phyloP scores from a whole-genome alignment of 1,139 yeast species.

The Blastobotrys arbuscula region DNA sequence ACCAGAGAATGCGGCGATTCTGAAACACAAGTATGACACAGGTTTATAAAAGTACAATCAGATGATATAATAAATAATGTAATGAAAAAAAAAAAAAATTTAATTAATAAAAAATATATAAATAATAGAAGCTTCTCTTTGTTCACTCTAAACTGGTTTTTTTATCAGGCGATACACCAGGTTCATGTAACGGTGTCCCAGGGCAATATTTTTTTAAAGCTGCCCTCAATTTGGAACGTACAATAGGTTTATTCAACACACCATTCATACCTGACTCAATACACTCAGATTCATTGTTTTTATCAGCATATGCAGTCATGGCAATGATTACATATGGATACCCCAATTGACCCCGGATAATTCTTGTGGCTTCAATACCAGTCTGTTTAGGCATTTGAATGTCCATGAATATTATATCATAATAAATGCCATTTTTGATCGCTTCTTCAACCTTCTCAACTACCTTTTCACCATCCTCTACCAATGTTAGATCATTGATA shows the following conservation, averaged over 20 bases:
- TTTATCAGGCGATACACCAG: too few species aligned
- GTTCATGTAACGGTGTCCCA: conserved; percentile 13
- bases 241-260: conserved; percentile 80
- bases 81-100: too few species aligned
- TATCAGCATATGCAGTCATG: conserved; percentile 90
- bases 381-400: conserved; percentile 94
- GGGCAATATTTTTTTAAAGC: conserved; percentile 37
- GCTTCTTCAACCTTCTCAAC: conserved; percentile 56
- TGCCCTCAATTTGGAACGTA: conserved; percentile 58
- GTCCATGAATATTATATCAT: conserved; percentile 86
- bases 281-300: conserved; percentile 73
- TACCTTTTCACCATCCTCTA: conserved; percentile 89
- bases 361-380: conserved; percentile 75
- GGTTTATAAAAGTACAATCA: too few species aligned
- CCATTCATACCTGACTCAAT: conserved; percentile 81
- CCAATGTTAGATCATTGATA: conserved; percentile 60
- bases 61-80: too few species aligned
- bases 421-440: conserved; percentile 38
- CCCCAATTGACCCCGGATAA: conserved; percentile 59
- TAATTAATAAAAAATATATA: too few species aligned
- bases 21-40: too few species aligned
- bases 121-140: too few species aligned
- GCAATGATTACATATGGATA: conserved; percentile 82
- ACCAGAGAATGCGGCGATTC: too few species aligned
- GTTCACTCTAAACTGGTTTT: too few species aligned